These are phyloP conservation scores for Trichoderma brevicompactum DNA, from an alignment of 2,329 filamentous ascomycete species.

Conservation along the genomic window DNA sequence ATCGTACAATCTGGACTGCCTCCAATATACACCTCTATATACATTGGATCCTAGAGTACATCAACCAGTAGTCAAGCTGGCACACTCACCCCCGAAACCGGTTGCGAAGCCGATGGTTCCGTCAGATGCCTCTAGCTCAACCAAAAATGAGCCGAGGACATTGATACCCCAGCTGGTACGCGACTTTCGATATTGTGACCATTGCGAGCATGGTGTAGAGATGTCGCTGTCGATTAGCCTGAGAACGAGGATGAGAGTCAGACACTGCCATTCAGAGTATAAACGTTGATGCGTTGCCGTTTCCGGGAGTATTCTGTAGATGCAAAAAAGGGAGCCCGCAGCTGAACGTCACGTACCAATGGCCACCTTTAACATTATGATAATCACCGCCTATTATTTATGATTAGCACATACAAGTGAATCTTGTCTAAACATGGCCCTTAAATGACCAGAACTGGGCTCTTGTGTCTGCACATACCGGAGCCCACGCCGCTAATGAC, in stretches of 20 bases:
- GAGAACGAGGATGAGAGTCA: conserved; percentile 33
- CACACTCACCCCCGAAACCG: conserved; percentile 74
- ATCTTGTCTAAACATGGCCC: neutral
- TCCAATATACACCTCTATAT: too few species aligned
- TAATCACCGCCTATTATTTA: conserved; percentile 71
- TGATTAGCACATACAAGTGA: neutral
- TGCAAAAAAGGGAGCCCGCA: neutral
- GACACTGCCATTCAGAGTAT: too few species aligned
- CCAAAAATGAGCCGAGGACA: conserved; percentile 86
- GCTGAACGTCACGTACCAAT: conserved; percentile 57
- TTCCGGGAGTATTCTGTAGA: neutral
- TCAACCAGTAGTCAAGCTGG: neutral
- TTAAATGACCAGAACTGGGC: neutral
- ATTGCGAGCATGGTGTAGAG: conserved; percentile 72
- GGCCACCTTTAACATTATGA: conserved; percentile 73
- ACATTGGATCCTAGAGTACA: too few species aligned
- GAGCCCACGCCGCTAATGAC: conserved; percentile 40
- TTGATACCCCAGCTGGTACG: conserved; percentile 96
- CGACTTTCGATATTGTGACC: conserved; percentile 85
- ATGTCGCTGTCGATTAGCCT: conserved; percentile 94
- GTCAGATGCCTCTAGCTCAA: conserved; percentile 86
- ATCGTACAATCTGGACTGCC: neutral
- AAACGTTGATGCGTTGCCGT: neutral
- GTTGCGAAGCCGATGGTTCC: conserved; percentile 94
- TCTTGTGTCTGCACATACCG: conserved; percentile 32